Evolutionary conservation across 2,329 filamentous ascomycete genomes (phyloP).

Genomic region (Alternaria conjuncta): DNA sequence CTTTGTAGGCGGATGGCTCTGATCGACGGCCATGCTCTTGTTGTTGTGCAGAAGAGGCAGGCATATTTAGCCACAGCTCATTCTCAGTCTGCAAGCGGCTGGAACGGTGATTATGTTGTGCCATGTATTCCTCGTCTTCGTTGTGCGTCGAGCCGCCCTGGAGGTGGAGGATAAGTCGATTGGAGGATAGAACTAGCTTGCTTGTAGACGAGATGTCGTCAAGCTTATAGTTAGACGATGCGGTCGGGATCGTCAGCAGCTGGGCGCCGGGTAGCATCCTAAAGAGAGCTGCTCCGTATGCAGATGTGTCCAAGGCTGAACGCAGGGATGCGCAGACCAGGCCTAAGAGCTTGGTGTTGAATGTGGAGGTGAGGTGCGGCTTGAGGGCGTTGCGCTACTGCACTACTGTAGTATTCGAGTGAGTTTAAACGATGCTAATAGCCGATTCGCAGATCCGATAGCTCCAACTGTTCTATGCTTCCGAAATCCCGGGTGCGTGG

Average conservation of each 20-base stretch:
- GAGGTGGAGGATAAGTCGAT: constrained; percentile 25
- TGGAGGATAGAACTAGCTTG: constrained; percentile 24
- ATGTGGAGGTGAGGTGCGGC: constrained; percentile 34
- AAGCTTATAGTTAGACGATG: constrained; percentile 30
- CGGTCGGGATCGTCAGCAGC: constrained; percentile 37
- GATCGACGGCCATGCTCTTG: constrained; percentile 12
- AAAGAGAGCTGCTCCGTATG: constrained; percentile 30
- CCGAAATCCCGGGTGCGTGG: constrained; percentile 26
- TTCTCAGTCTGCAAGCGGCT: constrained; percentile 25
- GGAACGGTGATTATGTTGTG: constrained; percentile 22
- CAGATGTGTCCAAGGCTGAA: constrained; percentile 33
- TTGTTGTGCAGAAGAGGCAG: constrained; percentile 22
- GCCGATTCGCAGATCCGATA: constrained; percentile 24
- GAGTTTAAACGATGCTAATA: constrained; percentile 31
- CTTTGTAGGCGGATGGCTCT: constrained; percentile 39
- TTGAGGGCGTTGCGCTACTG: constrained; percentile 40
- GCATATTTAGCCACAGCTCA: constrained; percentile 43
- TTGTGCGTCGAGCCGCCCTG: constrained; percentile 13
- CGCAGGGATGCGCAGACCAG: constrained; percentile 30
- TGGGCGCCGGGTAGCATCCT: constrained; percentile 41
- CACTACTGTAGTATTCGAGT: constrained; percentile 34
- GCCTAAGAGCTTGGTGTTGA: constrained; percentile 27
- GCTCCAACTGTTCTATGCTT: constrained; percentile 16
- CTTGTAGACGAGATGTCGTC: constrained; percentile 29
- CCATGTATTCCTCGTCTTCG: constrained; percentile 28